These are phyloP conservation scores for Anthracocystis setariae DNA, from an alignment of 1,284 basidiomycete genomes.

Conservation along the genomic window DNA sequence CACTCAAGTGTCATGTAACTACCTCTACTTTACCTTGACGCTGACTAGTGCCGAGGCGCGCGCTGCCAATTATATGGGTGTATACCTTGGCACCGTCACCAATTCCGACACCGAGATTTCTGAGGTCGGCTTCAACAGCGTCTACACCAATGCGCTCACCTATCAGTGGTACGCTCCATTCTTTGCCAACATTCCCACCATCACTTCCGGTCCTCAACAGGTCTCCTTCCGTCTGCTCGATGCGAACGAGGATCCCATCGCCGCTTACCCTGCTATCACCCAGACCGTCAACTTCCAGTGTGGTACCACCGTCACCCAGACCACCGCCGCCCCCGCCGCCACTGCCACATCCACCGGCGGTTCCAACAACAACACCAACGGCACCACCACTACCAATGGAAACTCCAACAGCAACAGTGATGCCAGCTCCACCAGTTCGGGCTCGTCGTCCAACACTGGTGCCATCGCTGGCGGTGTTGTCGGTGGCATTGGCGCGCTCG, in stretches of 20 bases:
- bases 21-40: slow-evolving; percentile 26
- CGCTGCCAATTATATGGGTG: slow-evolving; percentile 13
- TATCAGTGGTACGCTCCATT: slow-evolving; percentile 31
- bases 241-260: slow-evolving; percentile 8
- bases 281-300: slow-evolving; percentile 39
- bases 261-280: slow-evolving; percentile 19
- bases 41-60: slow-evolving; percentile 23
- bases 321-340: slow-evolving; percentile 9
- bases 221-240: slow-evolving; percentile 39
- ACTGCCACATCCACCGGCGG: slow-evolving; percentile 9
- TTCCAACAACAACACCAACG: slow-evolving; percentile 6
- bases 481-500: slow-evolving; percentile 42
- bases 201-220: slow-evolving; percentile 19
- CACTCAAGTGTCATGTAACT: slow-evolving; percentile 30
- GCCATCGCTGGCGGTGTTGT: slow-evolving; percentile 53
- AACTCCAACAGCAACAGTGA: slow-evolving; percentile 6
- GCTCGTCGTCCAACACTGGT: slow-evolving; percentile 39
- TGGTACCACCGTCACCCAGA: slow-evolving; percentile 29
- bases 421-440: slow-evolving; percentile 19
- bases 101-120: slow-evolving; percentile 7
- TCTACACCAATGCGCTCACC: slow-evolving; percentile 17
- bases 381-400: not conserved
- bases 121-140: slow-evolving; percentile 21
- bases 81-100: slow-evolving; percentile 17
- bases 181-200: slow-evolving; percentile 12